Conservation (phyloP, 352 stramenopile species). For the Pythium rishiriense region DNA sequence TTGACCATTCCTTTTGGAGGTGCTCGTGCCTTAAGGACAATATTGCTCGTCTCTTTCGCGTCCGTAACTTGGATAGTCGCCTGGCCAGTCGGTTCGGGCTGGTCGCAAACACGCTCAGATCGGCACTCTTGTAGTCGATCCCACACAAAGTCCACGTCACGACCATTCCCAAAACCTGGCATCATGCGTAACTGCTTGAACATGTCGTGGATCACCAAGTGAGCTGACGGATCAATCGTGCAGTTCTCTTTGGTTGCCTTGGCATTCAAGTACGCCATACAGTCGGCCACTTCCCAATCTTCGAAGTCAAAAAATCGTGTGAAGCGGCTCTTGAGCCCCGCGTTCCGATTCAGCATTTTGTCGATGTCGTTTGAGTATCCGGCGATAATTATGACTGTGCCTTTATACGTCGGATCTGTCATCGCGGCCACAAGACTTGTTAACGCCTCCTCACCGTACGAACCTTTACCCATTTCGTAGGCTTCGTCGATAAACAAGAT, state of each 20-base stretch:
- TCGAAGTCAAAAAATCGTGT: conserved; percentile 89
- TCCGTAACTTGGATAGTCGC: conserved; percentile 46
- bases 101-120: conserved; percentile 46
- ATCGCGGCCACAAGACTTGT: conserved; percentile 88
- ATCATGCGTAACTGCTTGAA: conserved; percentile 45
- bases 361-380: conserved; percentile 89
- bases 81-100: conserved; percentile 31
- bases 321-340: conserved; percentile 90
- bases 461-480: conserved; percentile 85
- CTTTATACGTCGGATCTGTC: conserved; percentile 76
- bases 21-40: conserved; percentile 37
- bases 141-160: conserved; percentile 62
- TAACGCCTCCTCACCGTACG: conserved; percentile 84
- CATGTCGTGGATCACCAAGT: conserved; percentile 24
- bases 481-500: conserved; percentile 94
- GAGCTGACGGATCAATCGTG: conserved; percentile 20
- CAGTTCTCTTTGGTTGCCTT: conserved; percentile 39
- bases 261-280: conserved; percentile 61
- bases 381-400: conserved; percentile 89
- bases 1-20: too few relatives aligned
- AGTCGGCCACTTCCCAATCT: conserved; percentile 84
- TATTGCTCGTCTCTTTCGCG: conserved; percentile 31
- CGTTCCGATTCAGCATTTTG: conserved; percentile 85
- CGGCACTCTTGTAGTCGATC: conserved; percentile 56
- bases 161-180: conserved; percentile 71